Evolutionary conservation across 257 asterid species (phyloP).

Genomic region (Linderniella brevidens): DNA sequence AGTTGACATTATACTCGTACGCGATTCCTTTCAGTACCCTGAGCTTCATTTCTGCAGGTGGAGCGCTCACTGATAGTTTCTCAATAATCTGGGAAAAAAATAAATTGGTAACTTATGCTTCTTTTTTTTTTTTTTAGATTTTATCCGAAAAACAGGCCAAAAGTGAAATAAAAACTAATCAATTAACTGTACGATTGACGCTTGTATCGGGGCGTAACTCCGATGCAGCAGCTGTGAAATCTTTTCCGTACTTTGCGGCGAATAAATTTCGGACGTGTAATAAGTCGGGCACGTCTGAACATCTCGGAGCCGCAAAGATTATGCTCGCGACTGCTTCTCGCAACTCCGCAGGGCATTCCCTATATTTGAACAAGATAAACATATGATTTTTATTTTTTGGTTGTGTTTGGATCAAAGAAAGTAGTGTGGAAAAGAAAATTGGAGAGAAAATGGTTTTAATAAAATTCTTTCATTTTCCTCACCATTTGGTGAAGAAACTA

Average conservation of each 20-base stretch:
- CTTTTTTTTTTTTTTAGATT: too few species aligned
- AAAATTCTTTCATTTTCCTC: too few species aligned
- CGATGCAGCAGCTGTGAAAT: slow-evolving; percentile 77
- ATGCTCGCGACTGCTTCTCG: slow-evolving; percentile 91
- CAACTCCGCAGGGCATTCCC: slow-evolving; percentile 82
- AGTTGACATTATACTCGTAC: slow-evolving; percentile 34
- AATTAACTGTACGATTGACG: slow-evolving; percentile 85
- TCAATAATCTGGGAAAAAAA: slow-evolving; percentile 47
- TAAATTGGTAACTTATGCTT: too few species aligned
- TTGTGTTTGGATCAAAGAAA: too few species aligned
- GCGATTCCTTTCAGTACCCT: slow-evolving; percentile 59
- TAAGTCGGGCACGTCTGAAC: slow-evolving; percentile 87
- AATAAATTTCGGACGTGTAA: slow-evolving; percentile 62
- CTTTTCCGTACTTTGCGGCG: slow-evolving; percentile 84
- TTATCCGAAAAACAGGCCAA: too few species aligned
- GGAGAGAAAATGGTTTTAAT: too few species aligned
- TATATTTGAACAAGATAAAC: slow-evolving; percentile 9
- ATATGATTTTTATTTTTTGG: too few species aligned
- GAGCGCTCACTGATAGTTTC: slow-evolving; percentile 64
- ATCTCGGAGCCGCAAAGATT: slow-evolving; percentile 84
- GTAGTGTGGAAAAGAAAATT: too few species aligned
- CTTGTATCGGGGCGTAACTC: slow-evolving; percentile 93
- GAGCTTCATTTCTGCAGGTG: slow-evolving; percentile 56
- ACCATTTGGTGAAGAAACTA: too few species aligned
- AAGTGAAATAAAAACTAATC: background rate